Evolutionary conservation across 768 basidiomycete species (phyloP).

Genomic region (Rubroboletus pulcherrimus): DNA sequence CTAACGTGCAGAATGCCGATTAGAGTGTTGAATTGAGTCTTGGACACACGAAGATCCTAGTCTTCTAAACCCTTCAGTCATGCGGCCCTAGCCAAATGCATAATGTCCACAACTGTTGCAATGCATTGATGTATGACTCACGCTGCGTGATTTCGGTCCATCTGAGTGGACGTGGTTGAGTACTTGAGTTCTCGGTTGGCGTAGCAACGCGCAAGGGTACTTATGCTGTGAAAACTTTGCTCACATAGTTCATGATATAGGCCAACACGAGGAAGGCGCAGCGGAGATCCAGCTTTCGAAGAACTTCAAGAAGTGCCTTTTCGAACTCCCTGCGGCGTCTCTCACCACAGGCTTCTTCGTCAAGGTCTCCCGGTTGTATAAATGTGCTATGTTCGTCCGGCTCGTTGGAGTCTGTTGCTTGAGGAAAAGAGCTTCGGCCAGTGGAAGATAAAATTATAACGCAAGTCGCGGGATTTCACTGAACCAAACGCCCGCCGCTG

Average conservation of each 20-base stretch:
- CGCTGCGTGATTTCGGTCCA: conserved; percentile 68
- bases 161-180: conserved; percentile 29
- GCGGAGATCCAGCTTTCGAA: too few relatives aligned
- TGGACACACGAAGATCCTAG: conserved; percentile 34
- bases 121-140: conserved; percentile 27
- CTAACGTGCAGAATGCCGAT: conserved; percentile 66
- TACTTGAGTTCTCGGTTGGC: conserved; percentile 1
- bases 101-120: background rate
- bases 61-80: background rate
- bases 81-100: conserved; percentile 30
- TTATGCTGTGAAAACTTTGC: conserved; percentile 9
- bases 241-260: conserved; percentile 47
- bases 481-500: background rate
- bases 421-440: background rate
- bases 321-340: conserved; percentile 29
- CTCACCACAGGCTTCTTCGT: conserved; percentile 36
- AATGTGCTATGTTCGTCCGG: conserved; percentile 4
- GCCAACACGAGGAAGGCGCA: conserved; percentile 29
- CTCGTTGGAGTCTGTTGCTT: background rate
- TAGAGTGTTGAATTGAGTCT: conserved; percentile 61
- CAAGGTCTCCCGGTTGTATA: conserved; percentile 9
- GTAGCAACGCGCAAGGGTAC: background rate
- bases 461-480: background rate
- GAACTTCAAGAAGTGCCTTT: conserved; percentile 29
- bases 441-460: background rate